Base-by-base conservation (phyloP, 2,329 filamentous ascomycete genomes). In the Hirsutella thompsonii region DNA sequence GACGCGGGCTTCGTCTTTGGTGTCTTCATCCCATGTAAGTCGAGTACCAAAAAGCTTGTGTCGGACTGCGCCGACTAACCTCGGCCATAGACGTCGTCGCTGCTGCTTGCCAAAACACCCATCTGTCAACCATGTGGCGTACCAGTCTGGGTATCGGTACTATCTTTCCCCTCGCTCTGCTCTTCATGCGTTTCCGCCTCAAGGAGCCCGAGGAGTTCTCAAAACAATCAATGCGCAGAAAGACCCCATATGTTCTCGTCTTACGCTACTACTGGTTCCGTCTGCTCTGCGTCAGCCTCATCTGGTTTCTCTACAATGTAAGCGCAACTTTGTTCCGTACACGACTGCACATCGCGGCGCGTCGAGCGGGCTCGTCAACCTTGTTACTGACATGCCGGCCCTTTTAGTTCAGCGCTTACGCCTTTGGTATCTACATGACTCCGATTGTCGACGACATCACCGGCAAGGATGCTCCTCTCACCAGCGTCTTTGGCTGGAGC, bases 291-390 rank as follows among this genome's bases (percentile, higher is more conserved):
- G 82, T 92, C 41, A 77, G 75, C 46, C 50, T 80, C 19, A 83
- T 93, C 54, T 93, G 87, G 86, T 92, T 92, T 60, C 73, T 90
- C 47, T 93, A 88, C 56, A 79, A 88, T 42, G 72, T 76, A 52
- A 60, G 69, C 58, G 1, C 20, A 8, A 13, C 3, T 16, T 8
- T 20, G 0, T 20, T 37, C 6, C n/a, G n/a, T n/a, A n/a, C n/a
- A n/a, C n/a, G n/a, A n/a, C n/a, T n/a, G n/a, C n/a, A n/a, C n/a
- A n/a, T n/a, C n/a, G n/a, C n/a, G n/a, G n/a, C n/a, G n/a, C n/a
- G n/a, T n/a, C n/a, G n/a, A n/a, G n/a, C n/a, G n/a, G n/a, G n/a
- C n/a, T n/a, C n/a, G n/a, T n/a, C n/a, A 11, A 26, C 11, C 23
- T 6, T 26, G 6, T 11, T 6, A 11, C 23, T 26, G 23, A 26